A percentile compares a stretch with the other conserved stretches of the same genome.
phyloP scores from a whole-genome alignment of 1,284 basidiomycete species.

The Anthracocystis panici-leucophaei region DNA sequence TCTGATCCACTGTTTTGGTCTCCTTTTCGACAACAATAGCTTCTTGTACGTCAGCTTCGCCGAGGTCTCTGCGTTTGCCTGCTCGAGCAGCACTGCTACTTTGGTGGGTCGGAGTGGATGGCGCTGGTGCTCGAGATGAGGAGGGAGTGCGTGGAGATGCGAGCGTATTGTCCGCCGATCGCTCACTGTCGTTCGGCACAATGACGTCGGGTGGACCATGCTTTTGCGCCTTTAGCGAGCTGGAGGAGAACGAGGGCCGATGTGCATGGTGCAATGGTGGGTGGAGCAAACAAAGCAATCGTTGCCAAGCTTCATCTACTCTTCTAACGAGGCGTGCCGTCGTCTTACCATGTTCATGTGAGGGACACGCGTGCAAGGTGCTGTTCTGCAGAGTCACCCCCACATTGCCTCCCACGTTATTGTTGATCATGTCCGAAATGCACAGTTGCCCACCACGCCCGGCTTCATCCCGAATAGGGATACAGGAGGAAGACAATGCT shows the following conservation, averaged over 20 bases:
- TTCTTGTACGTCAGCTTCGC: neutral
- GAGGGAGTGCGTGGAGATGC: conserved; percentile 22
- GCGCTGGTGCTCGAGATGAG: conserved; percentile 13
- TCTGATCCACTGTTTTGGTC: conserved; percentile 7
- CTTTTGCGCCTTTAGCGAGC: neutral
- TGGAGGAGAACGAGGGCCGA: neutral
- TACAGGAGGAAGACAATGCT: conserved; percentile 3
- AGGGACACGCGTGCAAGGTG: neutral
- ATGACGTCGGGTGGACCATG: neutral
- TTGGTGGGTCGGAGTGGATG: conserved; percentile 14
- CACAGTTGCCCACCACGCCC: neutral
- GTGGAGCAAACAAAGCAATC: conserved; percentile 17
- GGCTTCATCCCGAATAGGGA: conserved; percentile 7
- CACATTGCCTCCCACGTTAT: conserved; percentile 5
- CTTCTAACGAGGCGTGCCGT: neutral
- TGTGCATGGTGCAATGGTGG: conserved; percentile 19
- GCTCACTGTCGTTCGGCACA: conserved; percentile 14
- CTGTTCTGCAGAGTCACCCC: conserved; percentile 4
- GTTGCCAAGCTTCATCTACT: conserved; percentile 11
- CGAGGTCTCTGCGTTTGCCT: neutral
- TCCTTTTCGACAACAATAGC: conserved; percentile 11
- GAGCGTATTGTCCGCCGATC: conserved; percentile 9
- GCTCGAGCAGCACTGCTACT: neutral
- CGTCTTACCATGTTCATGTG: neutral
- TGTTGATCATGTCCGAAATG: conserved; percentile 15